Evolutionary conservation across 2,329 filamentous ascomycete species (phyloP).

Genomic region (Coccinonectria pachysandricola): DNA sequence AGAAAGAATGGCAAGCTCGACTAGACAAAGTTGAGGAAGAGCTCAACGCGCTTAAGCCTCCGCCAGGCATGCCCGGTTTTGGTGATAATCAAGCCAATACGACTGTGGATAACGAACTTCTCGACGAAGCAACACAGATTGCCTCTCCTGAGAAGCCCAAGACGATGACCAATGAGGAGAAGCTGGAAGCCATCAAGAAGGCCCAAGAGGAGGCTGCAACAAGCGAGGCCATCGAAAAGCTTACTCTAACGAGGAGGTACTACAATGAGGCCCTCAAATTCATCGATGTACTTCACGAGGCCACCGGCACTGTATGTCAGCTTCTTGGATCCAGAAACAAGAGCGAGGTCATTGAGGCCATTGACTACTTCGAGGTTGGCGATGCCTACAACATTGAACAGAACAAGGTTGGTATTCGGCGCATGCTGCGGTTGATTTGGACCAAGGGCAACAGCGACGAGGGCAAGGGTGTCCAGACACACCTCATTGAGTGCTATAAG

Average conservation of each 20-base stretch:
- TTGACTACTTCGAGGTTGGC: conserved; percentile 94
- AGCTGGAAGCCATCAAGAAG: conserved; percentile 62
- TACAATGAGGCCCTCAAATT: conserved; percentile 91
- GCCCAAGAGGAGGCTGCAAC: conserved; percentile 81
- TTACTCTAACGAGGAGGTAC: conserved; percentile 81
- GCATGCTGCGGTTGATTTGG: conserved; percentile 96
- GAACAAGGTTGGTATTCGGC: conserved; percentile 81
- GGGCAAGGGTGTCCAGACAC: conserved; percentile 93
- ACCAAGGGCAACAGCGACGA: conserved; percentile 99
- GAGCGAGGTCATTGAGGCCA: conserved; percentile 95
- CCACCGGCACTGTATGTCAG: conserved; percentile 72
- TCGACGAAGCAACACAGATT: conserved; percentile 82
- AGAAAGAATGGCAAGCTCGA: conserved; percentile 75
- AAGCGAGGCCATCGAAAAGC: conserved; percentile 75
- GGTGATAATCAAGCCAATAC: conserved; percentile 56
- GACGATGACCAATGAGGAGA: conserved; percentile 70
- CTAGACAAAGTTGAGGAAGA: conserved; percentile 76
- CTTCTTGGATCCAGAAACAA: conserved; percentile 92
- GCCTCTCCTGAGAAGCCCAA: conserved; percentile 56
- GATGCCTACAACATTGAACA: conserved; percentile 95
- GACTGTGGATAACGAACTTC: conserved; percentile 63
- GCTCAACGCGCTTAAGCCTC: conserved; percentile 70
- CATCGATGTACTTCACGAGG: conserved; percentile 80
- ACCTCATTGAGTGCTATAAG: conserved; percentile 94
- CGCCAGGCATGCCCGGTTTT: conserved; percentile 53